Evolutionary conservation across 306 rosid genomes (phyloP).

Genomic region (Trichosanthes truncata): DNA sequence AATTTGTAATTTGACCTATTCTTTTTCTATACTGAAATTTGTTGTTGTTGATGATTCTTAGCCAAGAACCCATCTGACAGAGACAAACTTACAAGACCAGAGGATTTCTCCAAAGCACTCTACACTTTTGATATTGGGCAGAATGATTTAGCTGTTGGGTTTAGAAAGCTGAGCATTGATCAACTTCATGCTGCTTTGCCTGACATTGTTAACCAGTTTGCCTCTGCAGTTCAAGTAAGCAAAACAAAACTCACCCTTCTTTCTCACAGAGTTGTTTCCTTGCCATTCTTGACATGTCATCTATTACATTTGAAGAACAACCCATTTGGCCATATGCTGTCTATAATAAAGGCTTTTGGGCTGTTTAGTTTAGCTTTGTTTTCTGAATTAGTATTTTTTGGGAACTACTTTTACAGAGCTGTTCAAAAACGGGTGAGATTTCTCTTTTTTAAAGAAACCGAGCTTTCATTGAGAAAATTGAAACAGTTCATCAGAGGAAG

Average conservation of each 20-base stretch:
- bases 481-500: not conserved
- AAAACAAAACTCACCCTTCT: not conserved
- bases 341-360: not conserved
- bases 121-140: slow-evolving; percentile 94
- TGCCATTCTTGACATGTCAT: not conserved
- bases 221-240: slow-evolving; percentile 62
- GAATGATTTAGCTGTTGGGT: slow-evolving; percentile 78
- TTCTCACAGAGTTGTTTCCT: not conserved
- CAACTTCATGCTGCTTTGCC: slow-evolving; percentile 61
- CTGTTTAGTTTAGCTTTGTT: not conserved
- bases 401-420: not conserved
- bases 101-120: slow-evolving; percentile 72
- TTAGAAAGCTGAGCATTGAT: slow-evolving; percentile 50
- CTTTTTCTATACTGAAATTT: not conserved
- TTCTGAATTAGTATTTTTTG: not conserved
- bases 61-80: slow-evolving; percentile 41
- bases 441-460: not conserved
- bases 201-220: slow-evolving; percentile 65
- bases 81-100: slow-evolving; percentile 58
- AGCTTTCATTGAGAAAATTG: not conserved
- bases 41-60: slow-evolving; percentile 13
- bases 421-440: not conserved
- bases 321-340: not conserved
- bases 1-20: not conserved
- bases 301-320: not conserved